phyloP scores from a whole-genome alignment of 495 filamentous ascomycete species.

The Aspergillus cristatus region DNA sequence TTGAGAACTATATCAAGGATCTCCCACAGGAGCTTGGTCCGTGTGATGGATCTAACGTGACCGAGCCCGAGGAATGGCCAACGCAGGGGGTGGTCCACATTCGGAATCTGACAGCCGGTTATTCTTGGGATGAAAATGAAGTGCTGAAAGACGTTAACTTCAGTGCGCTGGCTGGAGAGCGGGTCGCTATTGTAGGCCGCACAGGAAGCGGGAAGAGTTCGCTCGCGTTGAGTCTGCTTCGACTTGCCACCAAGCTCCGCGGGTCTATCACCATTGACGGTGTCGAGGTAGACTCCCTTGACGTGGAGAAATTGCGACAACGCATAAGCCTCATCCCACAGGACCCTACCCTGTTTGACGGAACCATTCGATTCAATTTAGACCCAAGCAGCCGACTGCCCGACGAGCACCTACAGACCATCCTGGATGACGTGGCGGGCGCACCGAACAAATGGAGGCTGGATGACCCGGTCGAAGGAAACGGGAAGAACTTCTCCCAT shows the following conservation, averaged over 20 bases:
- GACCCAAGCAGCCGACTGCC: constrained; percentile 76
- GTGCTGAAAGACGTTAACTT: constrained; percentile 68
- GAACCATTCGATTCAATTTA: constrained; percentile 76
- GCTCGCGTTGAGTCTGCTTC: constrained; percentile 72
- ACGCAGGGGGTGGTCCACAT: constrained; percentile 44
- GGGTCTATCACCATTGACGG: constrained; percentile 76
- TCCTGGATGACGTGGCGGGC: constrained; percentile 52
- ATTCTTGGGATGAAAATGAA: constrained; percentile 30
- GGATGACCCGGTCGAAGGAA: constrained; percentile 11
- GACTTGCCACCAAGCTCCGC: constrained; percentile 61
- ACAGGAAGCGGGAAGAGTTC: constrained; percentile 90
- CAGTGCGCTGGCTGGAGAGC: constrained; percentile 62
- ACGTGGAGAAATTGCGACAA: constrained; percentile 67
- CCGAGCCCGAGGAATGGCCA: background rate
- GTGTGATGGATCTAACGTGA: background rate
- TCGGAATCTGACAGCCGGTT: constrained; percentile 40
- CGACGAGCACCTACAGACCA: constrained; percentile 67
- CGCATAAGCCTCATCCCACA: constrained; percentile 85
- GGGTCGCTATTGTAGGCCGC: constrained; percentile 78
- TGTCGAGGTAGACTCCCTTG: constrained; percentile 68
- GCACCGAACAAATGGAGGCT: background rate
- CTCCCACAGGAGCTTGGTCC: constrained; percentile 55
- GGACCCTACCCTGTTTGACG: constrained; percentile 79
- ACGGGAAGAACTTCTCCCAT: constrained; percentile 47
- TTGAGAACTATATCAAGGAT: constrained; percentile 65